Evolutionary conservation across 1,139 yeast species (phyloP).

Genomic region (Pichia sp.): DNA sequence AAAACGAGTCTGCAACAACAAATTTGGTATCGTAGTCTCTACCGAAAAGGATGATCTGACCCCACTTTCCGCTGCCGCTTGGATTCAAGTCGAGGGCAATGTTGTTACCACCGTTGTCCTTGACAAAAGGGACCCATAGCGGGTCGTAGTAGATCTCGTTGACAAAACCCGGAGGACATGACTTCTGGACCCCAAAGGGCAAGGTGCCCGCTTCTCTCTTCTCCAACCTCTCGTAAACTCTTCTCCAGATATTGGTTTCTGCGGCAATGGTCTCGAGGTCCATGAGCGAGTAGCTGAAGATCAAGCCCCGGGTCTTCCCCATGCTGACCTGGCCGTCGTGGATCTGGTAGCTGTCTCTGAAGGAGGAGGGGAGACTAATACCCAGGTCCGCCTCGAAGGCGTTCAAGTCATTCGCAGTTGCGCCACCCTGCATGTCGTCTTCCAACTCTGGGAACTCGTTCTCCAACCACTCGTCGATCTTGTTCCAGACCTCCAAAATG

Average conservation of each 20-base stretch:
- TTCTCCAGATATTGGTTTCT: conserved; percentile 71
- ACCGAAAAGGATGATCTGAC: conserved; percentile 61
- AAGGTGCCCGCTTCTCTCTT: conserved; percentile 13
- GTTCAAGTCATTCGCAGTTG: conserved; percentile 69
- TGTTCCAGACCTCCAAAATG: conserved; percentile 65
- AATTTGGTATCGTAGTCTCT: conserved; percentile 60
- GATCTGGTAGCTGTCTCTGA: conserved; percentile 66
- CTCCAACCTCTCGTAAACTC: conserved; percentile 35
- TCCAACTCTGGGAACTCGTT: conserved; percentile 75
- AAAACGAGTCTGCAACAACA: conserved; percentile 53
- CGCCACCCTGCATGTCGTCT: conserved; percentile 68
- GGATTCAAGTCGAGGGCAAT: conserved; percentile 61
- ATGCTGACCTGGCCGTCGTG: conserved; percentile 83
- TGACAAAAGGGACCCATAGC: conserved; percentile 58
- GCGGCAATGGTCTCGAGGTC: conserved; percentile 68
- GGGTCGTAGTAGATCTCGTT: conserved; percentile 53
- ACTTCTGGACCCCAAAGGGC: conserved; percentile 44
- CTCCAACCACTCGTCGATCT: conserved; percentile 71
- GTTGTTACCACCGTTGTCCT: conserved; percentile 57
- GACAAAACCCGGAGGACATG: conserved; percentile 54
- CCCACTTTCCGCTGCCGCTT: conserved; percentile 56
- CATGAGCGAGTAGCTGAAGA: conserved; percentile 66
- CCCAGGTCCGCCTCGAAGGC: conserved; percentile 72
- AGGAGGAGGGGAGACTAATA: conserved; percentile 63
- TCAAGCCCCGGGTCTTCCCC: conserved; percentile 56